phyloP scores from a whole-genome alignment of 2,329 filamentous ascomycete genomes.

The Aureobasidium sp. region DNA sequence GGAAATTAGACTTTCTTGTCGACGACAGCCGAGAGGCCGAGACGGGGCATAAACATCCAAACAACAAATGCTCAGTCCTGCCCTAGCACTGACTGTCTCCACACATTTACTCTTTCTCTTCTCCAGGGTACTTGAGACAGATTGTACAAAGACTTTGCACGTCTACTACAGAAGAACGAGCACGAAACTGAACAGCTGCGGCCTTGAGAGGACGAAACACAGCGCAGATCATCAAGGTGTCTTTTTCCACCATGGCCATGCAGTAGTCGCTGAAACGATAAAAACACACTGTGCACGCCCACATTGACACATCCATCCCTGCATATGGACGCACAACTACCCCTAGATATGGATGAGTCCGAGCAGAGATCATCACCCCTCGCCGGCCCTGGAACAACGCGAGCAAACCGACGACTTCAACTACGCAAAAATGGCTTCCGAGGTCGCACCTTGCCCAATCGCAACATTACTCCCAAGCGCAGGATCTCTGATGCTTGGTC shows the following conservation, averaged over 20 bases:
- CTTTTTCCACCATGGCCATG: background rate
- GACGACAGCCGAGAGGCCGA: too few species aligned
- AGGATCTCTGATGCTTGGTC: conserved; percentile 26
- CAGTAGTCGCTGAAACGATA: background rate
- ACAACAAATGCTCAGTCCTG: background rate
- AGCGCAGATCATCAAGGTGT: conserved; percentile 9
- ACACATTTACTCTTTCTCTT: background rate
- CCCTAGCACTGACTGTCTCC: background rate
- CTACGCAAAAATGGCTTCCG: conserved; percentile 40
- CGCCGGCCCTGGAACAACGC: conserved; percentile 27
- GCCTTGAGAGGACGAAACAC: background rate
- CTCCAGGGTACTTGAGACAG: background rate
- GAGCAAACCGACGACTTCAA: conserved; percentile 34
- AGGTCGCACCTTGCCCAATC: conserved; percentile 31
- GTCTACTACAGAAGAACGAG: background rate
- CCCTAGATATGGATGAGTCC: background rate
- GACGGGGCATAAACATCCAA: conserved; percentile 2
- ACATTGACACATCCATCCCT: too few species aligned
- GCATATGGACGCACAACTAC: background rate
- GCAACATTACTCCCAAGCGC: conserved; percentile 36
- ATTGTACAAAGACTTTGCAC: background rate
- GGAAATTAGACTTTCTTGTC: too few species aligned
- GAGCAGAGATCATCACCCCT: conserved; percentile 10
- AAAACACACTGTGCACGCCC: background rate
- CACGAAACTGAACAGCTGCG: background rate